phyloP scores from a whole-genome alignment of 1,284 basidiomycete species.

The Hemileia vastatrix region DNA sequence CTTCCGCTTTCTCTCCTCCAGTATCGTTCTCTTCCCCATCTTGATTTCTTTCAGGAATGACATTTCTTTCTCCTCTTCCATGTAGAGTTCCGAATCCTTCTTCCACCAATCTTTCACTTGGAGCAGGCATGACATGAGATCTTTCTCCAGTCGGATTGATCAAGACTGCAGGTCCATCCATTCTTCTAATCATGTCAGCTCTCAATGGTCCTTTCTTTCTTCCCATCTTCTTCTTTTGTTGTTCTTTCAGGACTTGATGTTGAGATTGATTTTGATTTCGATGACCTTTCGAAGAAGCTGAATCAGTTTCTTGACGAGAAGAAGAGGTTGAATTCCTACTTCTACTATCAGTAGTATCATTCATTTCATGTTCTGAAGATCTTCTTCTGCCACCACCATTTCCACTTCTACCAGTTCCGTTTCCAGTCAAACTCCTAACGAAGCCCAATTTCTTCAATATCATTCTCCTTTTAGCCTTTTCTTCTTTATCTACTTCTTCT shows the following conservation, averaged over 20 bases:
- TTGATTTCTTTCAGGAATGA: neutral
- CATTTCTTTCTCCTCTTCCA: neutral
- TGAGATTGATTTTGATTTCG: too few relatives aligned
- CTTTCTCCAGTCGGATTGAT: conserved; percentile 64
- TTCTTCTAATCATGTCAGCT: conserved; percentile 73
- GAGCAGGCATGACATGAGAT: neutral
- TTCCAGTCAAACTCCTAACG: neutral
- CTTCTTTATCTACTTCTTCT: too few relatives aligned
- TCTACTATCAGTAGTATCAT: neutral
- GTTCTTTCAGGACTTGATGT: neutral
- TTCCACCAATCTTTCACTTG: neutral
- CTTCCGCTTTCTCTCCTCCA: neutral
- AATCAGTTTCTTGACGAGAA: too few relatives aligned
- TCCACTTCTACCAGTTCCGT: neutral
- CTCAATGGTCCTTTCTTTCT: conserved; percentile 49
- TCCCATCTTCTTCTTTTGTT: conserved; percentile 38
- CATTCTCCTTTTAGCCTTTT: too few relatives aligned
- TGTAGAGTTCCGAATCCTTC: neutral
- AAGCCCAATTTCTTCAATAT: neutral
- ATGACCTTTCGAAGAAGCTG: too few relatives aligned
- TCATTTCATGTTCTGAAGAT: neutral
- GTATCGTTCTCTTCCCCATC: too few relatives aligned
- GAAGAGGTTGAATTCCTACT: too few relatives aligned
- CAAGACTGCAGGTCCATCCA: conserved; percentile 63
- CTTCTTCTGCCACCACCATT: neutral